Evolutionary conservation across 768 basidiomycete genomes (phyloP), one percentile per base, ranked within the genome.

Genomic region (Suillus paluster): DNA sequence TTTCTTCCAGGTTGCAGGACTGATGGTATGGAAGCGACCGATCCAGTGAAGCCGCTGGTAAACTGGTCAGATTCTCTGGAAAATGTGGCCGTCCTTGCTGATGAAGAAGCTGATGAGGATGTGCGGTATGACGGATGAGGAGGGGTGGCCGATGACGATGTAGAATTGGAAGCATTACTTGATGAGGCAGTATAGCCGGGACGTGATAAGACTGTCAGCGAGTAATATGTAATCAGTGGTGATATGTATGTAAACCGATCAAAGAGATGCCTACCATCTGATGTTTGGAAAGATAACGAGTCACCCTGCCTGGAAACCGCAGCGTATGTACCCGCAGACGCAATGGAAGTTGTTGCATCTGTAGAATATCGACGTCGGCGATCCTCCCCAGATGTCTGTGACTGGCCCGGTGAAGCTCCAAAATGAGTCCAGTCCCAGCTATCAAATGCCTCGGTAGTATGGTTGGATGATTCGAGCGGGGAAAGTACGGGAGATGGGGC

Each of bases 401-500:
- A 55, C 25, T 23, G 39, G 54, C 17, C 19, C 2, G 54, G 11
- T 7, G 54, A 55, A 39, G 38, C 38, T 27, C 38, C 38, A 55
- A 55, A 55, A 39, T 39, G 54, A 55, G 54, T 55, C 54, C 54
- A 55, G 11, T 55, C 54, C 54, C 54, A 55, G 17, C 10, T 25
- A 5, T 55, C 54, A 27, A 63, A 60, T 41, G 62, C 23, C 19
- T 63, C 61, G 27, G 57, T 27, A 34, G 50, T 50, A 34, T 62
- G n/a, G 25, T 60, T 62, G 38, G 74, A 66, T 54, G 65, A 59
- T 30, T 49, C 67, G 58, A 70, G 14, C 14, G 70, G 68, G 56
- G 74, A 73, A 61, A 67, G 65, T 63, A 68, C 61, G 25, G 75
- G 53, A 41, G 75, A 68, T 48, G 63, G 68, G 63, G 70, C 69